These are phyloP conservation scores for Brettanomyces custersianus DNA, from an alignment of 805 yeast species.

Conservation along the genomic window DNA sequence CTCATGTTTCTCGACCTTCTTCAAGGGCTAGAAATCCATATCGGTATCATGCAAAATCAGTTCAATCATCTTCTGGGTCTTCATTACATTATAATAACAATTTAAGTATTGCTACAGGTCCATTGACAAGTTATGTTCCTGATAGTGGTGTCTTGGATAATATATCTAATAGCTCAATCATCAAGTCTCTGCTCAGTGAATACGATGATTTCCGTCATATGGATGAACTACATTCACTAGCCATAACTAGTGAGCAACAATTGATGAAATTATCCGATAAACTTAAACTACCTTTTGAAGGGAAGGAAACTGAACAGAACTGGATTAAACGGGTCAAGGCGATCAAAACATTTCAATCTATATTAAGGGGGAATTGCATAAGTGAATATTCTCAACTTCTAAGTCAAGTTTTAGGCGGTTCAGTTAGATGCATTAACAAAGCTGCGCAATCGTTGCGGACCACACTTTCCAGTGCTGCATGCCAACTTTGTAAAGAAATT, in stretches of 20 bases:
- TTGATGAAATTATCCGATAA: not conserved
- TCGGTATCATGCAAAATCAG: not conserved
- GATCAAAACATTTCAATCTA: conserved; percentile 46
- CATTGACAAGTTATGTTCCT: too few species aligned
- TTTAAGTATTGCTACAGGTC: too few species aligned
- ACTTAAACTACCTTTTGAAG: conserved; percentile 38
- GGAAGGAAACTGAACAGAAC: conserved; percentile 79
- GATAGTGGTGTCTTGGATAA: too few species aligned
- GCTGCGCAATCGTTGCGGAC: conserved; percentile 73
- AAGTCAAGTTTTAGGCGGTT: conserved; percentile 23
- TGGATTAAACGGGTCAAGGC: conserved; percentile 69
- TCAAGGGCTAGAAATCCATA: not conserved
- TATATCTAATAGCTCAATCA: too few species aligned
- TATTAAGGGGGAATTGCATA: conserved; percentile 49
- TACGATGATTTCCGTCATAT: too few species aligned
- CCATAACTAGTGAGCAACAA: not conserved
- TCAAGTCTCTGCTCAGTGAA: too few species aligned
- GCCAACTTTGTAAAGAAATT: conserved; percentile 68
- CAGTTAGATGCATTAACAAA: conserved; percentile 56
- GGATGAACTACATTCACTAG: conserved; percentile 1
- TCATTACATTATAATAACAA: too few species aligned
- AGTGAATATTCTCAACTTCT: conserved; percentile 24
- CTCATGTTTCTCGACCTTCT: too few species aligned
- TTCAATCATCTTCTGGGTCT: not conserved
- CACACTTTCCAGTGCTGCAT: conserved; percentile 66